Evolutionary conservation across 2,329 filamentous ascomycete species (phyloP).

Genomic region (Clonostachys rosea): DNA sequence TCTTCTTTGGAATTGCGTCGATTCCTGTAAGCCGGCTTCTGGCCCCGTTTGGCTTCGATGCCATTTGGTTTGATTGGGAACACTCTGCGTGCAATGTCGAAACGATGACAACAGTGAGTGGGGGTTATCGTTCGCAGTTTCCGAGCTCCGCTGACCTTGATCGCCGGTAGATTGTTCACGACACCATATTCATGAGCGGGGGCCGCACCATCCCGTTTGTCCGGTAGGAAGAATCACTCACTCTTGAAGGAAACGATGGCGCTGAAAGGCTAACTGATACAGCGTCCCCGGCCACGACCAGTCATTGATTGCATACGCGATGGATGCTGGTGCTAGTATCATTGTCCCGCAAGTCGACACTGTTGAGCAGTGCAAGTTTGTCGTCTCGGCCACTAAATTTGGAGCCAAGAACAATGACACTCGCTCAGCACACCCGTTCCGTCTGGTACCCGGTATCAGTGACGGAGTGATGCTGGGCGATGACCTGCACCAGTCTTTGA

Average conservation of each 20-base stretch:
- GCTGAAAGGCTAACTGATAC: no score
- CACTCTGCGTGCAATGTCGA: constrained; percentile 38
- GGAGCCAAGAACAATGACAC: constrained; percentile 30
- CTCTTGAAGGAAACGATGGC: no score
- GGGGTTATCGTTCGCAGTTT: no score
- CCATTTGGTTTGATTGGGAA: constrained; percentile 43
- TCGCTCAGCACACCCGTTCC: constrained; percentile 39
- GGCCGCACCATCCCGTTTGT: constrained; percentile 39
- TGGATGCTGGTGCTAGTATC: constrained; percentile 43
- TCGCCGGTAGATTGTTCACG: constrained; percentile 38
- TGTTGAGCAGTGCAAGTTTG: constrained; percentile 36
- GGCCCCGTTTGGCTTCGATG: constrained; percentile 35
- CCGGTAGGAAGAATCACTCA: constrained; percentile 8
- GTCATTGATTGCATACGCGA: constrained; percentile 36
- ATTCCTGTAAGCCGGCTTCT: constrained; percentile 30
- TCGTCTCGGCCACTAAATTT: constrained; percentile 36
- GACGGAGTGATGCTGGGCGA: no score
- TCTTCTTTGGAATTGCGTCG: constrained; percentile 32
- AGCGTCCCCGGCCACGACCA: constrained; percentile 38
- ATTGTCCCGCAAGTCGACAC: constrained; percentile 41
- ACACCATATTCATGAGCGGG: constrained; percentile 37
- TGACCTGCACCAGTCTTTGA: constrained; percentile 28
- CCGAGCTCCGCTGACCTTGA: constrained; percentile 22
- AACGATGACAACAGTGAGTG: constrained; percentile 30
- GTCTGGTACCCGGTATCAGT: constrained; percentile 30